A percentile compares a stretch with the other conserved stretches of the same genome.
phyloP scores from a whole-genome alignment of 2,329 filamentous ascomycete genomes.

The Colletotrichum graminicola region DNA sequence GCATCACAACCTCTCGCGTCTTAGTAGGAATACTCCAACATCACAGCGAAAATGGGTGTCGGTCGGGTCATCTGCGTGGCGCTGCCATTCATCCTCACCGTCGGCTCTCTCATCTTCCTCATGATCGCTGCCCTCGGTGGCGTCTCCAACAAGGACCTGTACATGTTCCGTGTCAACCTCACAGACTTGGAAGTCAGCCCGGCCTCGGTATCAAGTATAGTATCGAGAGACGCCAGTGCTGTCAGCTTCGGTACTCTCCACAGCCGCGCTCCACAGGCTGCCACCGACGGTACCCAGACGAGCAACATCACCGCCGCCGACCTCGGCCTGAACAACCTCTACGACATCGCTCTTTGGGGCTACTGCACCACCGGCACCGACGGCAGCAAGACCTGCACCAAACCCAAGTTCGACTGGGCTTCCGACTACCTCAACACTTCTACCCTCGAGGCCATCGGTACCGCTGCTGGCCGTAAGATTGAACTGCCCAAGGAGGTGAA shows the following conservation, averaged over 20 bases:
- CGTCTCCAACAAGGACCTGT: conserved; percentile 67
- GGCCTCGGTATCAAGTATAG: conserved; percentile 47
- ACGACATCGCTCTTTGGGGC: conserved; percentile 87
- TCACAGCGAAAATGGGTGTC: conserved; percentile 63
- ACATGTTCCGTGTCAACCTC: conserved; percentile 72
- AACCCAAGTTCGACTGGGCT: conserved; percentile 81
- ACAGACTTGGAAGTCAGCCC: conserved; percentile 68
- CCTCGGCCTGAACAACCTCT: conserved; percentile 78
- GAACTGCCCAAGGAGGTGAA: conserved; percentile 76
- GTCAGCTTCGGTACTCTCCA: conserved; percentile 54
- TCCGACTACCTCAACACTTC: conserved; percentile 77
- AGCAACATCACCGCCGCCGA: conserved; percentile 68
- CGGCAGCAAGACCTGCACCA: conserved; percentile 74
- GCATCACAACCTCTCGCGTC: conserved; percentile 4
- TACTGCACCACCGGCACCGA: conserved; percentile 78
- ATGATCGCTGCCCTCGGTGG: conserved; percentile 69
- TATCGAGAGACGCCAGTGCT: conserved; percentile 42
- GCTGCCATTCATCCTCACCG: conserved; percentile 84
- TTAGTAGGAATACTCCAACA: conserved; percentile 45
- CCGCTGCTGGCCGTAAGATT: conserved; percentile 64
- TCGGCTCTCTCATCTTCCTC: conserved; percentile 80
- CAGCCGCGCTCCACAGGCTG: conserved; percentile 52
- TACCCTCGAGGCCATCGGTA: conserved; percentile 65
- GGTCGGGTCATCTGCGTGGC: conserved; percentile 89
- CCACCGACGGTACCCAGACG: conserved; percentile 44